phyloP scores from a whole-genome alignment of 1,284 basidiomycete species.

The Sporisorium iseilematis-ciliati region DNA sequence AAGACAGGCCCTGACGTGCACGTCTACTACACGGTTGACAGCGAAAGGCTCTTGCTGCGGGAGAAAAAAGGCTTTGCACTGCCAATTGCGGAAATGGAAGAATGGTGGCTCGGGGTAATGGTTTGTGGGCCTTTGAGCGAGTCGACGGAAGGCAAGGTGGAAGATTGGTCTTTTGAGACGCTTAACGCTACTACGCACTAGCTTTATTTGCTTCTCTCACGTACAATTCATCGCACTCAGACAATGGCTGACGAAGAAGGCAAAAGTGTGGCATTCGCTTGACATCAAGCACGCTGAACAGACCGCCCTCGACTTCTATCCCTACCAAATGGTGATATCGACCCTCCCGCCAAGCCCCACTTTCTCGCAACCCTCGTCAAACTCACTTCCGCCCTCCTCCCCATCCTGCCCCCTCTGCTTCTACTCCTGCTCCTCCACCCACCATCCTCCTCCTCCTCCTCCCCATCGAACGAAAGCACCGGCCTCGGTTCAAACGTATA shows the following conservation, averaged over 20 bases:
- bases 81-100: constrained; percentile 1
- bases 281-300: neutral
- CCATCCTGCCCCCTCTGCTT: constrained; percentile 2
- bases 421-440: constrained; percentile 14
- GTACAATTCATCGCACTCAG: too few relatives aligned
- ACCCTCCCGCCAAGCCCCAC: constrained; percentile 12
- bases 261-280: neutral
- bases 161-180: constrained; percentile 15
- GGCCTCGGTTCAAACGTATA: constrained; percentile 48
- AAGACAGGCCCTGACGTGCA: constrained; percentile 33
- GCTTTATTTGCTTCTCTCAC: too few relatives aligned
- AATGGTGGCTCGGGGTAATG: constrained; percentile 49
- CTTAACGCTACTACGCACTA: neutral
- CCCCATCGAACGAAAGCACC: constrained; percentile 6
- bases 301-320: constrained; percentile 16
- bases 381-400: constrained; percentile 11
- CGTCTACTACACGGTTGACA: constrained; percentile 33
- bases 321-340: constrained; percentile 8
- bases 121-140: constrained; percentile 36
- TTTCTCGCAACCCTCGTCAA: constrained; percentile 18
- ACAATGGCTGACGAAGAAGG: neutral
- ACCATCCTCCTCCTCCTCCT: constrained; percentile 1
- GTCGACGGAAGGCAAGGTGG: constrained; percentile 12
- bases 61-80: constrained; percentile 43
- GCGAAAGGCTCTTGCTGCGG: constrained; percentile 19